These are phyloP conservation scores for Rhizopus arrhizus DNA, from an alignment of 371 early-diverging fungal genomes.

Conservation along the genomic window DNA sequence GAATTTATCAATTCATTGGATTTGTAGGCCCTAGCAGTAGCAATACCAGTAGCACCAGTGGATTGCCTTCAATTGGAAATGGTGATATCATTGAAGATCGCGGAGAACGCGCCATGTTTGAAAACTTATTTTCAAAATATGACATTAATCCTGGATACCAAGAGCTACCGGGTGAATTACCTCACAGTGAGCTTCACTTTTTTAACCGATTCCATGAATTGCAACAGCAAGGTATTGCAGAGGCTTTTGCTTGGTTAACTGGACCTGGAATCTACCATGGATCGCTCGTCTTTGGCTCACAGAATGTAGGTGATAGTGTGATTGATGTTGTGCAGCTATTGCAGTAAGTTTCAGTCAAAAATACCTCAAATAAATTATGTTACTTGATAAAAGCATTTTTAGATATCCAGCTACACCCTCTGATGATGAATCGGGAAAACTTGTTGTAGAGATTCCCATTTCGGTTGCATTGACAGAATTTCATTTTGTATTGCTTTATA, in stretches of 20 bases:
- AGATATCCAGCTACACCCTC: constrained; percentile 55
- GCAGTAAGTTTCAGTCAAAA: constrained; percentile 53
- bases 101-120: constrained; percentile 63
- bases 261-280: constrained; percentile 89
- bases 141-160: constrained; percentile 69
- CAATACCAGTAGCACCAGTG: constrained; percentile 51
- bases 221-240: constrained; percentile 72
- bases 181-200: constrained; percentile 66
- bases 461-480: constrained; percentile 85
- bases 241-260: constrained; percentile 80
- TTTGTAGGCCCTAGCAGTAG: constrained; percentile 55
- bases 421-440: constrained; percentile 39
- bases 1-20: constrained; percentile 87
- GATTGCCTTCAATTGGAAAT: constrained; percentile 5
- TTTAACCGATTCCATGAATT: constrained; percentile 69
- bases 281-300: constrained; percentile 74
- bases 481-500: constrained; percentile 83
- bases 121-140: constrained; percentile 64
- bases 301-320: constrained; percentile 76
- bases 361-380: neutral
- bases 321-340: constrained; percentile 78
- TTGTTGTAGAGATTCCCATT: constrained; percentile 64
- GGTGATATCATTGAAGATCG: constrained; percentile 17
- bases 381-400: neutral
- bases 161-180: constrained; percentile 74